phyloP scores from a whole-genome alignment of 352 stramenopile species.

The Globisporangium echinulatum region DNA sequence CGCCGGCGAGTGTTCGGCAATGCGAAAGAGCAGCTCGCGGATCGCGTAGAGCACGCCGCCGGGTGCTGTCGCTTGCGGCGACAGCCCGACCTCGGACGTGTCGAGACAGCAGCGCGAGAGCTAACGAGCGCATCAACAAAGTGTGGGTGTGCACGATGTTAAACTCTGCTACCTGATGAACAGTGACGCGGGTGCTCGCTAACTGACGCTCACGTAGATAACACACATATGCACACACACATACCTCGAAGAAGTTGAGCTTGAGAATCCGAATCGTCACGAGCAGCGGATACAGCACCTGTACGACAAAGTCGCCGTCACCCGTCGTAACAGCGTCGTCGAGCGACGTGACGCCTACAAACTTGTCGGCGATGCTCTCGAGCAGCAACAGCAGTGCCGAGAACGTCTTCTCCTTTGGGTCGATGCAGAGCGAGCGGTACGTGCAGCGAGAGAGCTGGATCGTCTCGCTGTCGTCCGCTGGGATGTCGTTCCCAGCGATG shows the following conservation, averaged over 20 bases:
- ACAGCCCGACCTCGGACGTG: constrained; percentile 48
- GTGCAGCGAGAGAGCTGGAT: constrained; percentile 74
- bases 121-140: constrained; percentile 19
- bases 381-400: constrained; percentile 50
- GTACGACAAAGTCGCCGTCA: constrained; percentile 21
- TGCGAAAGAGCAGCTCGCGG: constrained; percentile 60
- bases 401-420: constrained; percentile 72
- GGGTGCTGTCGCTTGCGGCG: constrained; percentile 20
- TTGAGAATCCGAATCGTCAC: constrained; percentile 74
- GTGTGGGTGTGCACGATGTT: neutral
- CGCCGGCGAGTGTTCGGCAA: constrained; percentile 46
- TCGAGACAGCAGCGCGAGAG: constrained; percentile 67
- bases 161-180: no score
- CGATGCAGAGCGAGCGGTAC: constrained; percentile 76
- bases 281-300: constrained; percentile 67
- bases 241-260: constrained; percentile 86
- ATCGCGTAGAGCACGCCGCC: constrained; percentile 47
- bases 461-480: constrained; percentile 62
- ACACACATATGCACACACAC: neutral
- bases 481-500: constrained; percentile 67
- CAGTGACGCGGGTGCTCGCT: no score
- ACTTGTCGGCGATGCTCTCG: constrained; percentile 23
- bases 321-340: neutral
- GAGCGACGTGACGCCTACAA: constrained; percentile 18
- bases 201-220: no score